Base-by-base conservation (phyloP, 805 yeast genomes). In the Wickerhamomyces queroliae region DNA sequence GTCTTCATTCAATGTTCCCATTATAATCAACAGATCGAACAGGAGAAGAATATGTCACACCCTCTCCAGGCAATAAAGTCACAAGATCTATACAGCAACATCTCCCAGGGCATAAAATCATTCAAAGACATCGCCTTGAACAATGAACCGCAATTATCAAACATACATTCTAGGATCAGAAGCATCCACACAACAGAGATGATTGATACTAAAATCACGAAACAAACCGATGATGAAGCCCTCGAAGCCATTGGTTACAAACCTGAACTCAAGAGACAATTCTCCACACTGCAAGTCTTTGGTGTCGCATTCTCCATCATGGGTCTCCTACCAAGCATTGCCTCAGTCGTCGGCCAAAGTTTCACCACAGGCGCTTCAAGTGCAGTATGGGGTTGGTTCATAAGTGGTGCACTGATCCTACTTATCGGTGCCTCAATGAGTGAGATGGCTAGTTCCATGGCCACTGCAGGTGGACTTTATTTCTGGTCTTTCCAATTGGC, bases 401-500 rank as follows among this genome's bases (percentile, higher is more conserved):
- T 77, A 13, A 70, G 85, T 25, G 70, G 78, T 5, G 43, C 66
- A 10, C 76, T 79, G 48, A 78, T 82, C 40, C 52, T 80, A 39
- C 53, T 67, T 9, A 70, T 78, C n/a, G 88, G 87, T 15, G 45
- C 72, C 7, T 67, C 82, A 15, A 74, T 83, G 78, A 68, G 84
- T 6, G 83, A 80, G 50, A 58, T 80, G 45, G 85, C 83, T 1
- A 72, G 81, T 27, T 74, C 88, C 1, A 72, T 79, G 47, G 90
- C 91, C 21, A 82, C 90, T 1, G 74, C 83, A 17, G 90, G 90
- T 39, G 90, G 90, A 8, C 62, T 83, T 29, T 83, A 80, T 54
- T 78, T 74, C 58, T 78, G 83, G 80, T 76, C 85, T 2, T 77
- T 69, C 57, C 70, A 78, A 53, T 81, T 78, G 53, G 78, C 88